Conservation (phyloP, 2,329 filamentous ascomycete species). For the Cryphonectria radicalis region DNA sequence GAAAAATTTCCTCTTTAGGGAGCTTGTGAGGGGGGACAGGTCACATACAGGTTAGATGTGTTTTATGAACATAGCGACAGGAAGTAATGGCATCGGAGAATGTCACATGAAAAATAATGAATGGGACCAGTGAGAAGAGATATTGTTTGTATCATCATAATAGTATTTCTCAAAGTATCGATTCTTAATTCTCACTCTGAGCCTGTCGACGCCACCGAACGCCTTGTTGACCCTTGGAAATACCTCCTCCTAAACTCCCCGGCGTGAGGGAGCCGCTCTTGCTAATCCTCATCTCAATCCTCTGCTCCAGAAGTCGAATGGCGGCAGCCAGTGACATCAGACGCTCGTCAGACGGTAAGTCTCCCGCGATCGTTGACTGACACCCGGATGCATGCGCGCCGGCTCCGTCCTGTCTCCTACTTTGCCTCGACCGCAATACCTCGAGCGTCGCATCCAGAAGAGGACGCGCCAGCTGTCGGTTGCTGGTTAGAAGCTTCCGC, state of each 20-base stretch:
- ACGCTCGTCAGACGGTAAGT: conserved; percentile 41
- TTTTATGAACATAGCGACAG: neutral
- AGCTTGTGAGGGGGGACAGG: no score
- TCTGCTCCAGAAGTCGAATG: conserved; percentile 48
- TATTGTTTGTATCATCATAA: neutral
- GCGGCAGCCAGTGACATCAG: conserved; percentile 54
- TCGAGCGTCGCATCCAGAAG: conserved; percentile 74
- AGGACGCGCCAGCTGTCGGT: conserved; percentile 75
- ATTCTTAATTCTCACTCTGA: conserved; percentile 3
- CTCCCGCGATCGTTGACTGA: conserved; percentile 14
- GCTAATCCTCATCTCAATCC: conserved; percentile 35
- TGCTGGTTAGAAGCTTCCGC: conserved; percentile 71
- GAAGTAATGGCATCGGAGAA: neutral
- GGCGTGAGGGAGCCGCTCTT: conserved; percentile 2
- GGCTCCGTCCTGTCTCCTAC: conserved; percentile 22
- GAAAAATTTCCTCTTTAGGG: no score
- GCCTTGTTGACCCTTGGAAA: neutral
- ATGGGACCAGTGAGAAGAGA: neutral
- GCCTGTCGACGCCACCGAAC: conserved; percentile 8
- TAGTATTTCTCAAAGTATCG: neutral
- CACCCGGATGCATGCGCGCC: conserved; percentile 8
- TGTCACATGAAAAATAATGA: no score
- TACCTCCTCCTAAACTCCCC: neutral
- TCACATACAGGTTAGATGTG: neutral
- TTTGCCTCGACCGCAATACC: conserved; percentile 65